These are phyloP conservation scores for Asterochloris sp. DNA, from an alignment of 139 green algal species.

Conservation along the genomic window DNA sequence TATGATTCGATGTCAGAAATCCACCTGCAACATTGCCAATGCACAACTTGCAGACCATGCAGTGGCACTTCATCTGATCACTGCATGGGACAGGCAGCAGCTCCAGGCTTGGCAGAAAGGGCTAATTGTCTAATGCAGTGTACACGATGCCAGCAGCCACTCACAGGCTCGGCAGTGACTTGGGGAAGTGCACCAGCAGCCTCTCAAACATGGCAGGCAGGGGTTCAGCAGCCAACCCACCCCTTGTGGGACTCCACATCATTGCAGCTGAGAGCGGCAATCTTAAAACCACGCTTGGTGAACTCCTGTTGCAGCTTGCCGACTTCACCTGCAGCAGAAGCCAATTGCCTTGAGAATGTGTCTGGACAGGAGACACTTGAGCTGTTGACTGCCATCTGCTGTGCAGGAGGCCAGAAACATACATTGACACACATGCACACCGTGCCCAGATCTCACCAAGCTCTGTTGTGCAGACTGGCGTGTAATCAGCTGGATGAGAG, in stretches of 20 bases:
- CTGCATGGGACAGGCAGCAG: too few species aligned
- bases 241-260: slow-evolving; percentile 51
- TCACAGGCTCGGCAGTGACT: too few species aligned
- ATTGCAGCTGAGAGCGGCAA: slow-evolving; percentile 61
- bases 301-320: slow-evolving; percentile 45
- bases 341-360: neutral
- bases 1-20: slow-evolving; percentile 70
- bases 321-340: slow-evolving; percentile 14
- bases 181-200: too few species aligned
- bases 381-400: too few species aligned
- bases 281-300: slow-evolving; percentile 48
- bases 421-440: neutral
- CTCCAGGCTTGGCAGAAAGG: too few species aligned
- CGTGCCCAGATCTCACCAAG: slow-evolving; percentile 31
- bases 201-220: too few species aligned
- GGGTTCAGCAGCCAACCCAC: neutral
- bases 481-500: slow-evolving; percentile 56
- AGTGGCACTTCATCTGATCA: neutral
- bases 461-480: slow-evolving; percentile 59
- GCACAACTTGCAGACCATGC: too few species aligned
- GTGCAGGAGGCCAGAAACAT: too few species aligned
- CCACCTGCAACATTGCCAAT: slow-evolving; percentile 32
- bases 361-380: neutral
- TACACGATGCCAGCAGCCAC: too few species aligned
- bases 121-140: too few species aligned